Conservation (phyloP, 2,329 filamentous ascomycete species). For the Pyrenochaeta sp. region DNA sequence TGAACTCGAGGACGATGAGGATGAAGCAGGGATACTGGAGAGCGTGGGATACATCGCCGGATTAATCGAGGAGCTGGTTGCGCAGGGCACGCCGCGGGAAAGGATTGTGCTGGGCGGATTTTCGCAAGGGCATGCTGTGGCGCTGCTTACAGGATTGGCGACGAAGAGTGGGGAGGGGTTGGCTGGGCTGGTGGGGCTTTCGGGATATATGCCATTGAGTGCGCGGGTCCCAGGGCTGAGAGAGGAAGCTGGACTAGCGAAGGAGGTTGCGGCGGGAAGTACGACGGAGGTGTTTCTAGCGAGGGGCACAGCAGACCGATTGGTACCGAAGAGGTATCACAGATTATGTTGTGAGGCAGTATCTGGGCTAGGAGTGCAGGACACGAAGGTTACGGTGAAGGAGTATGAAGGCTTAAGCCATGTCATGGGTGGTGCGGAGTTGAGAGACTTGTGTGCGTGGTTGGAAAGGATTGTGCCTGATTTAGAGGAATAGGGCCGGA, state of each 20-base stretch:
- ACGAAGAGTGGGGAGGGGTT: slow-evolving; percentile 52
- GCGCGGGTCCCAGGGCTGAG: slow-evolving; percentile 50
- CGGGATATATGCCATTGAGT: slow-evolving; percentile 57
- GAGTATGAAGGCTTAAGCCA: slow-evolving; percentile 61
- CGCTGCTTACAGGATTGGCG: slow-evolving; percentile 52
- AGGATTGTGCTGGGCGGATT: slow-evolving; percentile 58
- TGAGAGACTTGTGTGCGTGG: slow-evolving; percentile 57
- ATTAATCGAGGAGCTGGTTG: slow-evolving; percentile 52
- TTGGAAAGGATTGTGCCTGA: slow-evolving; percentile 51
- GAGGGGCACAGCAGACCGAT: slow-evolving; percentile 56
- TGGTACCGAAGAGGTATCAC: slow-evolving; percentile 56
- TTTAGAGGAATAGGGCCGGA: too few relatives aligned
- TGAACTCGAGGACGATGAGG: slow-evolving; percentile 56
- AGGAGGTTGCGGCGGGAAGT: slow-evolving; percentile 39
- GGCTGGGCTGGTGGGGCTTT: slow-evolving; percentile 52
- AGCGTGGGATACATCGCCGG: slow-evolving; percentile 52
- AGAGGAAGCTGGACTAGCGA: slow-evolving; percentile 45
- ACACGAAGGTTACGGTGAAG: slow-evolving; percentile 50
- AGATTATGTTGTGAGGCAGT: slow-evolving; percentile 53
- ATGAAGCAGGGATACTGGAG: slow-evolving; percentile 53
- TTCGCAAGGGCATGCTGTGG: slow-evolving; percentile 57
- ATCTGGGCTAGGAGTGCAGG: slow-evolving; percentile 48
- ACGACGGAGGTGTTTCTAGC: slow-evolving; percentile 55
- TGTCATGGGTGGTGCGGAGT: slow-evolving; percentile 50
- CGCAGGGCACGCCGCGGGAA: slow-evolving; percentile 50